Conservation (phyloP, 2,329 filamentous ascomycete species). For the Falciphora oryzae region DNA sequence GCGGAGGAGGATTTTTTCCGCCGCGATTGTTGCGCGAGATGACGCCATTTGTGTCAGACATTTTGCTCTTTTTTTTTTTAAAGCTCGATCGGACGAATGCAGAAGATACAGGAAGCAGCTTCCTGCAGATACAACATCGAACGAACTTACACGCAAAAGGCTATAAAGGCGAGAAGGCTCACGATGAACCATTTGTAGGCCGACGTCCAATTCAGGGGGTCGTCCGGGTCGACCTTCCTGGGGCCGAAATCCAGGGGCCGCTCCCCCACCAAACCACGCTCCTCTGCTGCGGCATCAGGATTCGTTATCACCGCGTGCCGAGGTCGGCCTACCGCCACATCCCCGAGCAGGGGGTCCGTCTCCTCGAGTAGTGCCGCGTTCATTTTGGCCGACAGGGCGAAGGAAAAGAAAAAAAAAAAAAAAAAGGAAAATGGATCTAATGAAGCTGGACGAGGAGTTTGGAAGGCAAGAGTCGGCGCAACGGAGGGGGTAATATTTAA, state of each 20-base stretch:
- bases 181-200: conserved; percentile 49
- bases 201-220: conserved; percentile 47
- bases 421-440: too few species aligned
- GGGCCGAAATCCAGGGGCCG: conserved; percentile 34
- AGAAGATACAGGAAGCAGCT: background rate
- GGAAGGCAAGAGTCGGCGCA: too few species aligned
- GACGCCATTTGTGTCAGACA: background rate
- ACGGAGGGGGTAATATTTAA: too few species aligned
- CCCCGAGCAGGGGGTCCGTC: conserved; percentile 4
- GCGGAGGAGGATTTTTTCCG: too few species aligned
- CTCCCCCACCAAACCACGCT: background rate
- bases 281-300: background rate
- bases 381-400: background rate
- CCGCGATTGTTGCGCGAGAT: too few species aligned
- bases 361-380: conserved; percentile 2
- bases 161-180: conserved; percentile 45
- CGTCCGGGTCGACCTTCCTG: conserved; percentile 41
- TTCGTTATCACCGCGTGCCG: conserved; percentile 2
- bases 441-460: too few species aligned
- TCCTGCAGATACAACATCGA: too few species aligned
- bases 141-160: conserved; percentile 49
- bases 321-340: background rate
- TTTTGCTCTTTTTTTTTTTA: conserved; percentile 8
- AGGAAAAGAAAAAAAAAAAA: background rate
- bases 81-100: background rate